These are phyloP conservation scores for Moesziomyces antarcticus DNA, from an alignment of 1,284 basidiomycete genomes.

Conservation along the genomic window DNA sequence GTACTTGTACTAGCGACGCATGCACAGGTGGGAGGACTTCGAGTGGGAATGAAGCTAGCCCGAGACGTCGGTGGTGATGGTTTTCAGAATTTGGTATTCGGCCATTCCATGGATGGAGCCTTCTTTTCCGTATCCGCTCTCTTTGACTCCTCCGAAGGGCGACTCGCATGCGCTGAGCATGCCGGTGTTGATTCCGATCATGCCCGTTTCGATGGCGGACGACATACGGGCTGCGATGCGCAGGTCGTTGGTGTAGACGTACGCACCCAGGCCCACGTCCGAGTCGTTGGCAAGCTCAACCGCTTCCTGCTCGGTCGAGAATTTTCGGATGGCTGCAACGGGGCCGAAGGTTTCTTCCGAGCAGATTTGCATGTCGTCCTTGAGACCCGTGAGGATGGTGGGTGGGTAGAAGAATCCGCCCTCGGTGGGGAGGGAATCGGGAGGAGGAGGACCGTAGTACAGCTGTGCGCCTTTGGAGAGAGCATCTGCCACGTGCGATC, in stretches of 20 bases:
- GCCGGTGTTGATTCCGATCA: slow-evolving; percentile 54
- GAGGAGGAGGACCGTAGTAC: slow-evolving; percentile 28
- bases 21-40: not conserved
- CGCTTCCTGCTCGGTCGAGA: slow-evolving; percentile 54
- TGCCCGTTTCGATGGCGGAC: slow-evolving; percentile 44
- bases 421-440: not conserved
- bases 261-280: slow-evolving; percentile 47
- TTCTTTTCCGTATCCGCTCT: slow-evolving; percentile 42
- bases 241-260: slow-evolving; percentile 49
- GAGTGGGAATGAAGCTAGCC: not conserved
- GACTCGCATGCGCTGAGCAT: slow-evolving; percentile 45
- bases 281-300: slow-evolving; percentile 46
- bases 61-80: slow-evolving; percentile 32
- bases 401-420: slow-evolving; percentile 55
- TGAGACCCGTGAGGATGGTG: slow-evolving; percentile 51
- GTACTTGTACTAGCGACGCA: not conserved
- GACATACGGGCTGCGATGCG: slow-evolving; percentile 37
- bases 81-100: slow-evolving; percentile 42
- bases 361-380: slow-evolving; percentile 51
- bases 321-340: slow-evolving; percentile 49
- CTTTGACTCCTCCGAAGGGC: slow-evolving; percentile 42
- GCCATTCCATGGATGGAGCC: slow-evolving; percentile 31
- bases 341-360: slow-evolving; percentile 62
- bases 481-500: slow-evolving; percentile 31
- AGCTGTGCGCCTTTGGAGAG: slow-evolving; percentile 38